These are phyloP conservation scores for Dictyostelium discoideum DNA, from an alignment of 78 protist genomes.

Conservation along the genomic window DNA sequence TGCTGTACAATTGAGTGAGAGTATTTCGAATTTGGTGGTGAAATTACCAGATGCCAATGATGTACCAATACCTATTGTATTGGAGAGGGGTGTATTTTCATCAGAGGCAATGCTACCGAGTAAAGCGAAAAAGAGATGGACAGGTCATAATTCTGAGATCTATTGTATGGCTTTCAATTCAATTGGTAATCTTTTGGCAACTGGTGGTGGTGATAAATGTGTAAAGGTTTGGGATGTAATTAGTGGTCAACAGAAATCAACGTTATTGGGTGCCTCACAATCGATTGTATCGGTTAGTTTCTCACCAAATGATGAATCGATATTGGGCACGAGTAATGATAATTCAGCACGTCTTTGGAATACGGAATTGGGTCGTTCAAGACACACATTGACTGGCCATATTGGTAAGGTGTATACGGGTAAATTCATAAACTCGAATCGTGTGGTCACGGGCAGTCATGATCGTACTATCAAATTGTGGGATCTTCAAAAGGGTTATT, in stretches of 20 bases:
- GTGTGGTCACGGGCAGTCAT: constrained; percentile 85
- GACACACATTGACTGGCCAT: constrained; percentile 92
- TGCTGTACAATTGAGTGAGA: neutral
- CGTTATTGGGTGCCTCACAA: constrained; percentile 83
- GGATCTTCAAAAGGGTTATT: constrained; percentile 90
- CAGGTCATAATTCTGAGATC: constrained; percentile 76
- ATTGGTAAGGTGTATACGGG: constrained; percentile 82
- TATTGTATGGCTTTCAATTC: constrained; percentile 58
- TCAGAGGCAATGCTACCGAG: constrained; percentile 39
- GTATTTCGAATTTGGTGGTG: neutral
- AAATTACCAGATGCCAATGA: neutral
- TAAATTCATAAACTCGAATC: constrained; percentile 31
- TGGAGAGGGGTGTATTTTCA: neutral
- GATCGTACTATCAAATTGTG: constrained; percentile 92
- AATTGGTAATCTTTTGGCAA: constrained; percentile 72
- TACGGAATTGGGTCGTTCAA: constrained; percentile 61
- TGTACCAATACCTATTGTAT: neutral
- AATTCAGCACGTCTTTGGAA: constrained; percentile 80
- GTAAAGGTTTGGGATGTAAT: constrained; percentile 85
- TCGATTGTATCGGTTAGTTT: constrained; percentile 77
- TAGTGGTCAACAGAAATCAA: constrained; percentile 46
- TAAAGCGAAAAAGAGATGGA: constrained; percentile 51
- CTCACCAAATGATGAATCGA: constrained; percentile 72
- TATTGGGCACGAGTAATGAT: constrained; percentile 84
- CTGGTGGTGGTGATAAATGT: constrained; percentile 82